A percentile compares a stretch with the other conserved stretches of the same genome.
phyloP scores from a whole-genome alignment of 2,329 filamentous ascomycete species.

The Raffaelea arxii region DNA sequence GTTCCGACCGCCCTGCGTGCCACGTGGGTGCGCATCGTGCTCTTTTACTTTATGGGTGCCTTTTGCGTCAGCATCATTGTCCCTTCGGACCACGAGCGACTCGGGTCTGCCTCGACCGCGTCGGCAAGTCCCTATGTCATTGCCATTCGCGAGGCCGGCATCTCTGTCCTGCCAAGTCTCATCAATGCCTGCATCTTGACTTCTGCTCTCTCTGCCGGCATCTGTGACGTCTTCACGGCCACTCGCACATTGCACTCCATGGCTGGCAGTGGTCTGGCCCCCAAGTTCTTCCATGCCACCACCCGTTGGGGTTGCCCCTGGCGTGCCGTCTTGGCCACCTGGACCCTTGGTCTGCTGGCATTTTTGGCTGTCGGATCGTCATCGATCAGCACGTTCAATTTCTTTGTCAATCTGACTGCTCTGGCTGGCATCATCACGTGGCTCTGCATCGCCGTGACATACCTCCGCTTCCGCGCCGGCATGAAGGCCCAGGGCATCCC shows the following conservation, averaged over 20 bases:
- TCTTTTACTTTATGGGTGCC: constrained; percentile 20
- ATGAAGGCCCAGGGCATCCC: constrained; percentile 54
- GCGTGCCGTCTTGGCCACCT: constrained; percentile 42
- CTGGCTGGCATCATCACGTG: constrained; percentile 62
- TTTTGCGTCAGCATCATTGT: constrained; percentile 19
- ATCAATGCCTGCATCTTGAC: constrained; percentile 70
- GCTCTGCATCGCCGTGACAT: constrained; percentile 56
- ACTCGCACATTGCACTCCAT: constrained; percentile 50
- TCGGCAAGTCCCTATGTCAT: constrained; percentile 58
- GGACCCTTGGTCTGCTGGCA: constrained; percentile 51
- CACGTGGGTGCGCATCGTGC: constrained; percentile 20
- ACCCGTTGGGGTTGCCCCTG: constrained; percentile 45
- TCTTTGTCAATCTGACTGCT: constrained; percentile 30
- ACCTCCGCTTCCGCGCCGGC: constrained; percentile 58
- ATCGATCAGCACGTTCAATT: constrained; percentile 29
- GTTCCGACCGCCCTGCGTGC: constrained; percentile 12
- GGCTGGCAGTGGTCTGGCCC: constrained; percentile 48
- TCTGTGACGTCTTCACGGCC: constrained; percentile 51
- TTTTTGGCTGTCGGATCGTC: constrained; percentile 56
- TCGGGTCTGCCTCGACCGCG: constrained; percentile 18
- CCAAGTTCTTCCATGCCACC: constrained; percentile 42
- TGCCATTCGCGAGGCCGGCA: constrained; percentile 57
- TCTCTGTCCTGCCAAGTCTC: constrained; percentile 57
- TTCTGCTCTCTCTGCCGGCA: constrained; percentile 59
- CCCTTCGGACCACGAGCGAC: constrained; percentile 18